phyloP scores from a whole-genome alignment of 805 yeast genomes.

The Starmerella riodocensis region DNA sequence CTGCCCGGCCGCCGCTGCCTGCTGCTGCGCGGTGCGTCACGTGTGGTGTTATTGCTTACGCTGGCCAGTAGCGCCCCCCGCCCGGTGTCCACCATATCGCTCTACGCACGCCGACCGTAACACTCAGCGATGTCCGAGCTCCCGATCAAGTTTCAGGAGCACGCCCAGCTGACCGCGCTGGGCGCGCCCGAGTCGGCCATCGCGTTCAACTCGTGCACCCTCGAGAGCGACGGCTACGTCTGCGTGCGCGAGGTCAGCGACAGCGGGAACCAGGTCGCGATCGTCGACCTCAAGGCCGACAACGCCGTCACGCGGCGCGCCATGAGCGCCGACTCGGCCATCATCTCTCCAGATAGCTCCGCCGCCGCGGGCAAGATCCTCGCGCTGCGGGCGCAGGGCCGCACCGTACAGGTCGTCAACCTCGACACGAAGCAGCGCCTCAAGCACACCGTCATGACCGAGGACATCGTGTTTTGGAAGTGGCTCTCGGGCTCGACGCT shows the following conservation, averaged over 20 bases:
- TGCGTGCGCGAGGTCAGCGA: constrained; percentile 41
- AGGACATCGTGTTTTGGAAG: constrained; percentile 89
- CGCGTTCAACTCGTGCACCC: constrained; percentile 85
- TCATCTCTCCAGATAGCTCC: constrained; percentile 66
- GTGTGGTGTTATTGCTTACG: not conserved
- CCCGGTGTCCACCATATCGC: constrained; percentile 1
- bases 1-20: no score
- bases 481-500: constrained; percentile 66
- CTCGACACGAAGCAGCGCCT: constrained; percentile 75
- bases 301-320: constrained; percentile 75
- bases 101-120: not conserved
- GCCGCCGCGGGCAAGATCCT: constrained; percentile 49
- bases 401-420: constrained; percentile 84
- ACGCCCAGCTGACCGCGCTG: constrained; percentile 71
- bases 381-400: constrained; percentile 89
- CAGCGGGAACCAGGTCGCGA: constrained; percentile 67
- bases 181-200: constrained; percentile 77
- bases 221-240: constrained; percentile 84
- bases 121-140: constrained; percentile 38
- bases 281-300: constrained; percentile 68
- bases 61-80: constrained; percentile 1
- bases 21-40: not conserved
- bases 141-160: constrained; percentile 94
- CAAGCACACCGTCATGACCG: constrained; percentile 71
- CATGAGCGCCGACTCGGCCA: constrained; percentile 95